These are phyloP conservation scores for Saprolegnia diclina DNA, from an alignment of 352 stramenopile species.

Conservation along the genomic window DNA sequence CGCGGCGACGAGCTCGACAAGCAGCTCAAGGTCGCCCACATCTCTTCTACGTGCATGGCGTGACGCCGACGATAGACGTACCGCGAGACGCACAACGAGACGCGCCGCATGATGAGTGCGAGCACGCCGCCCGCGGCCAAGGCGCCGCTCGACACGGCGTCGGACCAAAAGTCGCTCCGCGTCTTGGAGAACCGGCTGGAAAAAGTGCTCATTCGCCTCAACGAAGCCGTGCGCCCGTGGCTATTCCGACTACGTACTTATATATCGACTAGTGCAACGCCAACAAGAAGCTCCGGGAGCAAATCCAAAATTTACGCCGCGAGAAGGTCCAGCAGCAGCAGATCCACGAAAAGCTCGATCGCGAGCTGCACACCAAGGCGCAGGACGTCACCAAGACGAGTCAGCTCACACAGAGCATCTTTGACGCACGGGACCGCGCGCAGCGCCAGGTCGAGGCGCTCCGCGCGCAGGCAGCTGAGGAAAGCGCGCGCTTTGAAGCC, in stretches of 20 bases:
- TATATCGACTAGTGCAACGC: conserved; percentile 41
- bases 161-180: conserved; percentile 35
- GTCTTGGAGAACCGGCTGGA: conserved; percentile 79
- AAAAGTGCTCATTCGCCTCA: conserved; percentile 79
- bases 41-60: no score
- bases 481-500: conserved; percentile 76
- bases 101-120: conserved; percentile 20
- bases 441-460: conserved; percentile 76
- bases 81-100: conserved; percentile 23
- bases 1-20: conserved; percentile 28
- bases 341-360: conserved; percentile 71
- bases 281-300: conserved; percentile 74
- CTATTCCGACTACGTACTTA: background rate
- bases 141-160: background rate
- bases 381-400: conserved; percentile 73
- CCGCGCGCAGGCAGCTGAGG: conserved; percentile 63
- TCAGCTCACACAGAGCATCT: conserved; percentile 68
- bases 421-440: conserved; percentile 77
- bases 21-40: conserved; percentile 18
- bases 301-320: conserved; percentile 70
- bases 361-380: conserved; percentile 80
- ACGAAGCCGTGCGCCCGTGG: conserved; percentile 49
- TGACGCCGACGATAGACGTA: background rate
- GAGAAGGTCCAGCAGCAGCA: conserved; percentile 75
- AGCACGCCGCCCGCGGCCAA: conserved; percentile 13